Evolutionary conservation across 495 filamentous ascomycete genomes (phyloP), one percentile per base, ranked within the genome.

Genomic region (Podospora anserina): DNA sequence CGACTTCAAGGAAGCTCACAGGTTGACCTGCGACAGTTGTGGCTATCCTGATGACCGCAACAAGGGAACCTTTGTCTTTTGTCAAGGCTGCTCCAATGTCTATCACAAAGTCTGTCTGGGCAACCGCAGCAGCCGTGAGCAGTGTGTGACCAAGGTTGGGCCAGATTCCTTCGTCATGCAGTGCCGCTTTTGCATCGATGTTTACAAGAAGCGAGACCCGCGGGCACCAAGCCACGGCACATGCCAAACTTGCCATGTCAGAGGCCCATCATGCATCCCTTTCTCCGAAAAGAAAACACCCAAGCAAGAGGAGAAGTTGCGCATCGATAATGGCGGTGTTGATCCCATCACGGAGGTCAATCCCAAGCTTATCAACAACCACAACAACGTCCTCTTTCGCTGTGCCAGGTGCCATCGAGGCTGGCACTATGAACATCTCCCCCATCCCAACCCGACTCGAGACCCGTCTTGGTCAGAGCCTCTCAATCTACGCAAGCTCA

Each of bases 71-170:
- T 82, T 98, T 23, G 82, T 98, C 4, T 90, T 85, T 71, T 99
- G 96, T 71, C 96, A 99, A 76, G 94, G 96, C 20, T 99, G 96
- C 76, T 91, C 88, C 3, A 83, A 86, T 26, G 83, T 90, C 0
- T 97, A 92, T 70, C 96, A 99, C 73, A 89, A 91, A 72, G 74
- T 71, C 39, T 99, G 96, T 74, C 82, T 99, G 16, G 92, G 93
- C 20, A 76, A 81, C n/a, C 88, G 94, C 19, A 85, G 80, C 34
- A 76, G 70, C 13, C 85, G 96, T 57, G 92, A 97, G 5, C 95
- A 98, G 78, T 82, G 94, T n/a, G 92, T 96, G 27, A 97, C 95
- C n/a, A 98, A 97, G 76, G 81, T 97, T 61, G 87, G 80, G 4
- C 80, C 88, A 4, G 88, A 89, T 16, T 81, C 90, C 18, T 97